Conservation (phyloP, 257 asterid species). For the Solanum stenotomum region DNA sequence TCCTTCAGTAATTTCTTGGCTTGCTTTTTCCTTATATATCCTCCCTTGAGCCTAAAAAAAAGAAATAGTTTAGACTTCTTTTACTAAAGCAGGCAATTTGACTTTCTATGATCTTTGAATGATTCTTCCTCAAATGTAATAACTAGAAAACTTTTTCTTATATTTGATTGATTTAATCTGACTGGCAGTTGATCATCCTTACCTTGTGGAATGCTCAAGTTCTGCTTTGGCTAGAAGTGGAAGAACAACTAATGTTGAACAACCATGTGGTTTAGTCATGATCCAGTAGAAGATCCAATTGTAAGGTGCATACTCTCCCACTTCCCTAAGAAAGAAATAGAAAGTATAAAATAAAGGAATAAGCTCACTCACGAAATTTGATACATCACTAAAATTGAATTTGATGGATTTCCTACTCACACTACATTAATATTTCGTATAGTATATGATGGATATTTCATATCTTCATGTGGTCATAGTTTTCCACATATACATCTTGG, state of each 20-base stretch:
- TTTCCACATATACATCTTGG: not conserved
- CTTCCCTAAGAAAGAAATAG: not conserved
- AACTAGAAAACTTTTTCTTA: too few relatives aligned
- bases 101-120: too few relatives aligned
- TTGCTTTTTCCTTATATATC: too few relatives aligned
- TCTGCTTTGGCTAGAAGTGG: too few relatives aligned
- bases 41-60: too few relatives aligned
- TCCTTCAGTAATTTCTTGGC: too few relatives aligned
- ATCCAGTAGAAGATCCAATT: conserved; percentile 59
- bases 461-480: not conserved
- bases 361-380: not conserved
- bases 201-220: too few relatives aligned
- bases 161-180: too few relatives aligned
- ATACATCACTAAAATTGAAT: not conserved
- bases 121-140: too few relatives aligned
- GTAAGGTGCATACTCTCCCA: conserved; percentile 25
- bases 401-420: not conserved
- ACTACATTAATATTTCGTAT: not conserved
- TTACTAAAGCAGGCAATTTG: too few relatives aligned
- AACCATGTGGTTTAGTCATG: conserved; percentile 49
- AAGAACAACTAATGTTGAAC: conserved; percentile 10
- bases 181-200: too few relatives aligned
- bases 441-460: not conserved
- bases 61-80: too few relatives aligned
- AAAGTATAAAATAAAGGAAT: not conserved